These are phyloP conservation scores for Hammondia hammondi DNA, from an alignment of 169 alveolate genomes.

Conservation along the genomic window DNA sequence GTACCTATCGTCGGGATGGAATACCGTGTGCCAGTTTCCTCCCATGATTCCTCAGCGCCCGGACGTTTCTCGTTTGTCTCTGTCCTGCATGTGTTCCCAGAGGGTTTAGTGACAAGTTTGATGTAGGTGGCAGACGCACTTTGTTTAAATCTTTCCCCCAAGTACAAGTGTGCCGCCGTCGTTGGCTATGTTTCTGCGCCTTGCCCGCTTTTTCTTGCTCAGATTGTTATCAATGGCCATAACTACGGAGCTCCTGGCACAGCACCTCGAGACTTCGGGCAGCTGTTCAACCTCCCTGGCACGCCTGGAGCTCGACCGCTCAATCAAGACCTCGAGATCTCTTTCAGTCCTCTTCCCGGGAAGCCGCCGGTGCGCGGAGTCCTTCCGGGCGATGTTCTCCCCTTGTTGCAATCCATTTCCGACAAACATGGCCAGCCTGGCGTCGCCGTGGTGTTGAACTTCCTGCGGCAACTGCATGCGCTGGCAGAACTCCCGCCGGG, in stretches of 20 bases:
- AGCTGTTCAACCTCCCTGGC: not conserved
- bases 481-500: conserved; percentile 29
- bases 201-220: not conserved
- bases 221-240: conserved; percentile 26
- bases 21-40: too few species aligned
- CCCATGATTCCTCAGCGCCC: too few species aligned
- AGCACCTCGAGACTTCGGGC: conserved; percentile 13
- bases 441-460: not conserved
- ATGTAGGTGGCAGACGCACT: too few species aligned
- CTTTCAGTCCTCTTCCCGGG: not conserved
- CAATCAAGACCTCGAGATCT: not conserved
- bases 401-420: conserved; percentile 16
- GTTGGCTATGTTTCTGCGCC: not conserved
- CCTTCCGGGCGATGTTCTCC: not conserved
- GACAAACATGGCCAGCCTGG: conserved; percentile 46
- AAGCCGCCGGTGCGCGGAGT: not conserved
- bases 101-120: too few species aligned
- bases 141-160: too few species aligned
- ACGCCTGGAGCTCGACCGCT: not conserved
- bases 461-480: not conserved
- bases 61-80: too few species aligned
- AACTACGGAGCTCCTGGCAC: not conserved
- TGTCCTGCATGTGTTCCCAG: too few species aligned
- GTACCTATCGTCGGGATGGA: too few species aligned
- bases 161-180: not conserved